Evolutionary conservation across 768 basidiomycete species (phyloP).

Genomic region (Mycena vitilis): DNA sequence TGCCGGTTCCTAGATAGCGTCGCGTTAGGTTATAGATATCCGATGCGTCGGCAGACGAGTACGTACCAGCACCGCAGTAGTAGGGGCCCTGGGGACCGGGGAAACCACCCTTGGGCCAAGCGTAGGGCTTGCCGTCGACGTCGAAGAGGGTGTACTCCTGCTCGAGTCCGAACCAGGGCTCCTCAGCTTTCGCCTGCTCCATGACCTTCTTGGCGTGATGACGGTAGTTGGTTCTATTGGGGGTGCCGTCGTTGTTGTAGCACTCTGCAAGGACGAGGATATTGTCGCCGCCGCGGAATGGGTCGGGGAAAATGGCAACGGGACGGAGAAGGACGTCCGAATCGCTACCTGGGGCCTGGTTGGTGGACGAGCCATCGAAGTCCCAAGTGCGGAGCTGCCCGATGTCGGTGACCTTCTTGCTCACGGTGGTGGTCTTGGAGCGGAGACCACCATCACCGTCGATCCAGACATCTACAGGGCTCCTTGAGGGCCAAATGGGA

Average conservation of each 20-base stretch:
- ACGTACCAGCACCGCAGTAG: constrained; percentile 97
- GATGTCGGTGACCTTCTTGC: constrained; percentile 88
- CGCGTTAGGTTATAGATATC: too few species aligned
- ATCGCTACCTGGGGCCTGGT: constrained; percentile 95
- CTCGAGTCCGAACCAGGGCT: constrained; percentile 98
- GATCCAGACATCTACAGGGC: constrained; percentile 90
- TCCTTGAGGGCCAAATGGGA: constrained; percentile 27
- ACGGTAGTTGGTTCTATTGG: constrained; percentile 96
- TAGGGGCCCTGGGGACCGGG: constrained; percentile 99
- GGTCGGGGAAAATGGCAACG: constrained; percentile 97
- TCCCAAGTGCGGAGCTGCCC: constrained; percentile 97
- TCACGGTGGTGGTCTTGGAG: constrained; percentile 95
- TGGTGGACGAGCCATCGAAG: constrained; percentile 98
- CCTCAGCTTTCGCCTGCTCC: constrained; percentile 84
- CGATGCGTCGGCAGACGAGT: constrained; percentile 27
- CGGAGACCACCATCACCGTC: constrained; percentile 95
- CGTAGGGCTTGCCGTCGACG: constrained; percentile 88
- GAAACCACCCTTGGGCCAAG: constrained; percentile 99
- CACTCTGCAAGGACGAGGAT: constrained; percentile 97
- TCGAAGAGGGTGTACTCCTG: constrained; percentile 99
- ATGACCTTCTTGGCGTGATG: constrained; percentile 95
- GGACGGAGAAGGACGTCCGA: constrained; percentile 99
- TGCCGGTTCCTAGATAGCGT: constrained; percentile 85
- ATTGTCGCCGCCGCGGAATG: constrained; percentile 98
- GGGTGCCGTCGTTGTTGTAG: constrained; percentile 99